These are phyloP conservation scores for Oryza punctata DNA, from an alignment of 176 grass and related monocot species.

Conservation along the genomic window DNA sequence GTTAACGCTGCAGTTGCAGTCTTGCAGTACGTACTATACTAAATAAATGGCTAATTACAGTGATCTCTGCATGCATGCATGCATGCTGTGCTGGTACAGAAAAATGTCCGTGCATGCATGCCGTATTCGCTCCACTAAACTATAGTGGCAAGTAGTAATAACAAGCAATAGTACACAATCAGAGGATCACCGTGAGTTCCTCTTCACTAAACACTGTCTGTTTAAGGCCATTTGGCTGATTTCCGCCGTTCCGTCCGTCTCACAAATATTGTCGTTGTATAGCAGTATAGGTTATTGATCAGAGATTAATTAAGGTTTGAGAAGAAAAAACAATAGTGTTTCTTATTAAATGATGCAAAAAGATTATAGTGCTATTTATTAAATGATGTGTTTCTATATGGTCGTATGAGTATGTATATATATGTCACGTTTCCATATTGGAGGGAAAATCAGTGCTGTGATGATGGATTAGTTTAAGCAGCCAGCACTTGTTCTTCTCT, in stretches of 20 bases:
- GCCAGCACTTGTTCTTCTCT: not conserved
- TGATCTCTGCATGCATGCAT: not conserved
- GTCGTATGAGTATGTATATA: too few species aligned
- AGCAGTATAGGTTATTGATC: too few species aligned
- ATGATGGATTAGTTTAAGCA: constrained; percentile 2
- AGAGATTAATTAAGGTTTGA: too few species aligned
- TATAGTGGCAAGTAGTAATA: not conserved
- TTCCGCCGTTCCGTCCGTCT: too few species aligned
- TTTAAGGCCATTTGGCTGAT: not conserved
- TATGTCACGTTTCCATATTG: not conserved
- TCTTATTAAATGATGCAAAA: too few species aligned
- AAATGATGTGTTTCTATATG: too few species aligned
- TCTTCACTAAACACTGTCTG: not conserved
- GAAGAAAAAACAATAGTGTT: too few species aligned
- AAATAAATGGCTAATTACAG: not conserved
- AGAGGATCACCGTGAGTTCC: not conserved
- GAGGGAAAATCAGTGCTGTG: not conserved
- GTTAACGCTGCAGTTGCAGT: not conserved
- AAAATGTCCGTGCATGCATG: not conserved
- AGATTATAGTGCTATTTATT: too few species aligned
- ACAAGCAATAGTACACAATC: not conserved
- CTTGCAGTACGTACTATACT: not conserved
- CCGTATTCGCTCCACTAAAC: not conserved
- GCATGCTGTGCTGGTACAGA: not conserved
- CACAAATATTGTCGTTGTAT: too few species aligned